Evolutionary conservation across 257 asterid genomes (phyloP).

Genomic region (Solanum raphanifolium): DNA sequence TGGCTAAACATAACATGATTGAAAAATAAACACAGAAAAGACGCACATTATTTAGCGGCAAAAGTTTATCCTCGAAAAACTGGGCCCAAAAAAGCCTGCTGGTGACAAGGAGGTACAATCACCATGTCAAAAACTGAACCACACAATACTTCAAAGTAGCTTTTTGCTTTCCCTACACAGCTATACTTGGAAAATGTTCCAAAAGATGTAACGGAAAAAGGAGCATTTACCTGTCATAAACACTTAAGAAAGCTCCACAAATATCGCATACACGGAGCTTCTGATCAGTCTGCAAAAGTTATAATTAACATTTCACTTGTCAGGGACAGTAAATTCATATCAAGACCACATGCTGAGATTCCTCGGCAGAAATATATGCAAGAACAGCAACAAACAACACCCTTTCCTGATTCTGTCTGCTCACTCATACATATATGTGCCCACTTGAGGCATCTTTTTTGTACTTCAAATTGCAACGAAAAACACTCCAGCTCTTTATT

Average conservation of each 20-base stretch:
- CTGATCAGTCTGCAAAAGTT: conserved; percentile 78
- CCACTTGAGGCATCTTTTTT: background rate
- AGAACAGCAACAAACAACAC: background rate
- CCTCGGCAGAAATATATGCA: background rate
- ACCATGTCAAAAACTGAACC: conserved; percentile 64
- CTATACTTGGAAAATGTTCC: background rate
- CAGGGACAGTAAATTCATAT: conserved; percentile 10
- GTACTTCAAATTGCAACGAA: background rate
- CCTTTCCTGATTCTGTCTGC: background rate
- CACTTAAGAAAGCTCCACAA: conserved; percentile 95
- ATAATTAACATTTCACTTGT: conserved; percentile 9
- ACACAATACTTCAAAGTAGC: conserved; percentile 35
- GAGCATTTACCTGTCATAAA: conserved; percentile 68
- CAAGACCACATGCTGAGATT: background rate
- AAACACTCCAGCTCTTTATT: background rate
- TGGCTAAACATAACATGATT: conserved; percentile 50
- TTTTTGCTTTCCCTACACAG: conserved; percentile 24
- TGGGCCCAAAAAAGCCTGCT: conserved; percentile 98
- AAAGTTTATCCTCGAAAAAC: conserved; percentile 95
- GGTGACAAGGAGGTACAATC: conserved; percentile 91
- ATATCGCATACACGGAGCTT: conserved; percentile 99
- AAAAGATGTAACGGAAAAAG: background rate
- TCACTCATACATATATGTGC: background rate
- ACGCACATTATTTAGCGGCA: conserved; percentile 99
- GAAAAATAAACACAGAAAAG: conserved; percentile 58